Percentiles rank a stretch among this genome's conserved stretches.
Conservation (phyloP, 139 green algal genomes). For the Pseudopediastrum boryanum region DNA sequence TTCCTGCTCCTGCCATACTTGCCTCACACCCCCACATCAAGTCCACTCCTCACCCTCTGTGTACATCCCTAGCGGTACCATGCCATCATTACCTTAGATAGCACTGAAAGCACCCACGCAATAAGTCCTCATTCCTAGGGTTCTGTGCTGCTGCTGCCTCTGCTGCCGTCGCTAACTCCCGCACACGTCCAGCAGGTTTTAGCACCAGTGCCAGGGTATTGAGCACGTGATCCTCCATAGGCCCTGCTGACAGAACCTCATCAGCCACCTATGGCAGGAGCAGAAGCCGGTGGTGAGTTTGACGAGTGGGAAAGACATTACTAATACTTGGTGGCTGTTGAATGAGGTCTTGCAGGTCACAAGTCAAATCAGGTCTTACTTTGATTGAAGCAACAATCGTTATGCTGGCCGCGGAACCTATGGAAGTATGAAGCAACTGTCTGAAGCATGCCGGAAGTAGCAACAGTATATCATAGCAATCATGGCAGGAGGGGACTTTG, state of each 20-base stretch:
- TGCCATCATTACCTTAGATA: constrained; percentile 65
- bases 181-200: constrained; percentile 42
- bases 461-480: background rate
- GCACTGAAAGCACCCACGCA: constrained; percentile 57
- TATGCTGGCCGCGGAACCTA: background rate
- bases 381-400: background rate
- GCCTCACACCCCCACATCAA: no score
- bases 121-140: constrained; percentile 50
- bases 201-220: constrained; percentile 62
- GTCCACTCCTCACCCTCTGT: no score
- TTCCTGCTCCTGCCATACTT: no score
- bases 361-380: background rate
- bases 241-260: constrained; percentile 46
- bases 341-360: background rate
- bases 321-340: background rate
- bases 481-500: background rate
- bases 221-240: constrained; percentile 63
- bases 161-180: constrained; percentile 61
- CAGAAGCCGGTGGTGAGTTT: background rate
- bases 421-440: no score
- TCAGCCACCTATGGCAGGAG: constrained; percentile 44
- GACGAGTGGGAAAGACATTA: background rate
- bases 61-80: no score
- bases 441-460: background rate
- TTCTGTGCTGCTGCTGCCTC: constrained; percentile 49